phyloP scores from a whole-genome alignment of 2,329 filamentous ascomycete genomes.

The Trichoderma atroviride region DNA sequence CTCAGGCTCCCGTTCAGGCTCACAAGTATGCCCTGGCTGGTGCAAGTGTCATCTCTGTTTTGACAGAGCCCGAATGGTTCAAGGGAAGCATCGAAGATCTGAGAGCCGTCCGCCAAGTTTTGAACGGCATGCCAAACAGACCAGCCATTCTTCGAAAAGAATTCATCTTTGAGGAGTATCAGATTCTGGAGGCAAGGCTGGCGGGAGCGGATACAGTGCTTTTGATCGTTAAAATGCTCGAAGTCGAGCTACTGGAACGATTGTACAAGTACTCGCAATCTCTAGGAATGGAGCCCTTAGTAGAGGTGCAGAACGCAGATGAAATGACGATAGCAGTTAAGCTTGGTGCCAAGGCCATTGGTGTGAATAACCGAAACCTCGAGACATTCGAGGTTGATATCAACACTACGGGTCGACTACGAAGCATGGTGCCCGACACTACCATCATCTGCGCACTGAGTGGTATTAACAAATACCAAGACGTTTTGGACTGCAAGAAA shows the following conservation, averaged over 20 bases:
- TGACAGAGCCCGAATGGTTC: constrained; percentile 99
- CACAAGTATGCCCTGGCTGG: constrained; percentile 90
- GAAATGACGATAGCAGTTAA: constrained; percentile 89
- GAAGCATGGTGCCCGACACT: constrained; percentile 80
- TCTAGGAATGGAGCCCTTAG: constrained; percentile 94
- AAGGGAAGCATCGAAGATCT: constrained; percentile 97
- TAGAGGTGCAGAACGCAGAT: constrained; percentile 92
- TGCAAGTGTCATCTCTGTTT: constrained; percentile 95
- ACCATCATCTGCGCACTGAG: constrained; percentile 93
- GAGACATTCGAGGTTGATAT: constrained; percentile 97
- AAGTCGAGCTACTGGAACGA: constrained; percentile 68
- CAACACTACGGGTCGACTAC: constrained; percentile 83
- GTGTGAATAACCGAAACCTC: constrained; percentile 96
- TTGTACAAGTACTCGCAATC: constrained; percentile 88
- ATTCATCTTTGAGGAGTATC: constrained; percentile 97
- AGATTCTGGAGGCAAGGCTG: constrained; percentile 90
- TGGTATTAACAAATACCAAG: constrained; percentile 85
- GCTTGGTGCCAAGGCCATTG: constrained; percentile 87
- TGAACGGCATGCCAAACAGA: constrained; percentile 89
- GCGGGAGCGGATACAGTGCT: constrained; percentile 93
- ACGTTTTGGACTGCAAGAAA: constrained; percentile 83
- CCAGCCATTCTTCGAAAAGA: constrained; percentile 93
- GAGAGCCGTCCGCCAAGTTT: constrained; percentile 79
- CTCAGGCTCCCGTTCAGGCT: constrained; percentile 87
- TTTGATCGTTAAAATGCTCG: constrained; percentile 97